Evolutionary conservation across 306 rosid genomes (phyloP).

Genomic region (Glycyrrhiza uralensis): DNA sequence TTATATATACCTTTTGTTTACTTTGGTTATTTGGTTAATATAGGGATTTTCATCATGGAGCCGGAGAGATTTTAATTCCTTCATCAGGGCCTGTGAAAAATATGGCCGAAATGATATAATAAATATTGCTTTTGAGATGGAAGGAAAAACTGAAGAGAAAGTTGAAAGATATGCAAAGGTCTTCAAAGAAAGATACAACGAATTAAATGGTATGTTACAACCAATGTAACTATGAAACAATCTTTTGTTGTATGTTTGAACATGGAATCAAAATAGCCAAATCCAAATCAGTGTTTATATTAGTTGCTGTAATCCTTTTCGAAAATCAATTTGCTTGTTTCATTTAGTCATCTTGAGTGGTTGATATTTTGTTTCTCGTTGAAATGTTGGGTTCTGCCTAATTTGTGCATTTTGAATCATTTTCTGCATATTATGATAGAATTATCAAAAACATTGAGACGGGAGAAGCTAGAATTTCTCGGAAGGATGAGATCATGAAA

Average conservation of each 20-base stretch:
- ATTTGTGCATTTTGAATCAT: conserved; percentile 9
- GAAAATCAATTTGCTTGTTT: conserved; percentile 3
- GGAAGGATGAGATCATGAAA: conserved; percentile 98
- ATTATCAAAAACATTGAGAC: conserved; percentile 96
- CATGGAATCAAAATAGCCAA: background rate
- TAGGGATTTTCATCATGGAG: conserved; percentile 99
- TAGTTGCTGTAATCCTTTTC: background rate
- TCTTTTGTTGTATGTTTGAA: conserved; percentile 14
- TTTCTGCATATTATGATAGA: conserved; percentile 79
- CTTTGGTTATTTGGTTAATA: conserved; percentile 33
- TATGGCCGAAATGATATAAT: conserved; percentile 86
- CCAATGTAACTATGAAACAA: background rate
- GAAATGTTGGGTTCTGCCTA: background rate
- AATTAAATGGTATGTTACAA: conserved; percentile 72
- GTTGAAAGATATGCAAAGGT: conserved; percentile 96
- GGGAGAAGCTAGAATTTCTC: conserved; percentile 99
- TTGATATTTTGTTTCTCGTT: conserved; percentile 1
- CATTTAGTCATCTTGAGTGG: background rate
- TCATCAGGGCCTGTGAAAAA: conserved; percentile 97
- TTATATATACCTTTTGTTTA: background rate
- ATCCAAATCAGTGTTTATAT: background rate
- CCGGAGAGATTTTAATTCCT: conserved; percentile 92
- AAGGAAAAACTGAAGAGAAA: conserved; percentile 94
- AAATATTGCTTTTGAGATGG: conserved; percentile 89
- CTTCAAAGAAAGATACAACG: conserved; percentile 96